Percentiles rank a stretch among this genome's conserved stretches.
phyloP scores from a whole-genome alignment of 176 grass and related monocot species.

The Stipa capillata region DNA sequence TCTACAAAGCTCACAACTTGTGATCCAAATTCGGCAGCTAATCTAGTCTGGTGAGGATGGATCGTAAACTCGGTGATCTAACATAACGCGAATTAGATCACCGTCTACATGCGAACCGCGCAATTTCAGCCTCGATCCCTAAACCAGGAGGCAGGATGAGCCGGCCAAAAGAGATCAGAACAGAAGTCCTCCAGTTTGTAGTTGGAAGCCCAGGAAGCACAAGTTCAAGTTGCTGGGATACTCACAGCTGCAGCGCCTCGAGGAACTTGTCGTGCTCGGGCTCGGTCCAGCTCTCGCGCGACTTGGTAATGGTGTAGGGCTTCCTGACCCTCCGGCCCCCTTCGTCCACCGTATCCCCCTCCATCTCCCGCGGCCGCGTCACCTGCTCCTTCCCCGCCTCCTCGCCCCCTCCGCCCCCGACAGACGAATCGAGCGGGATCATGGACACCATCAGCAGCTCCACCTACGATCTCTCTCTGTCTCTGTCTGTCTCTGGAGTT shows the following conservation, averaged over 20 bases:
- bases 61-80: neutral
- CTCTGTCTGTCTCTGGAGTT: neutral
- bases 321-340: conserved; percentile 19
- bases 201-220: too few relatives aligned
- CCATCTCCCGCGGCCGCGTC: neutral
- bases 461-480: too few relatives aligned
- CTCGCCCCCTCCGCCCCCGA: too few relatives aligned
- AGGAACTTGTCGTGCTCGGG: conserved; percentile 54
- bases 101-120: neutral
- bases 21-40: neutral
- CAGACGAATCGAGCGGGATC: neutral
- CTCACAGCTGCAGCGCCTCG: conserved; percentile 43
- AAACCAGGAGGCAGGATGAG: too few relatives aligned
- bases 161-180: neutral
- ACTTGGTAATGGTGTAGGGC: conserved; percentile 42
- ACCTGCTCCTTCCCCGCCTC: neutral
- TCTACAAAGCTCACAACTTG: neutral
- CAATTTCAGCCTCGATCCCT: neutral
- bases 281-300: conserved; percentile 44
- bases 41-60: neutral
- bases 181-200: too few relatives aligned
- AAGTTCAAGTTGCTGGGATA: accelerated
- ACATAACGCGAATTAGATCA: neutral
- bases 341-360: neutral
- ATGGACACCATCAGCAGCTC: too few relatives aligned